These are phyloP conservation scores for Hyaloscypha finlandica DNA, from an alignment of 495 filamentous ascomycete species.

Conservation along the genomic window DNA sequence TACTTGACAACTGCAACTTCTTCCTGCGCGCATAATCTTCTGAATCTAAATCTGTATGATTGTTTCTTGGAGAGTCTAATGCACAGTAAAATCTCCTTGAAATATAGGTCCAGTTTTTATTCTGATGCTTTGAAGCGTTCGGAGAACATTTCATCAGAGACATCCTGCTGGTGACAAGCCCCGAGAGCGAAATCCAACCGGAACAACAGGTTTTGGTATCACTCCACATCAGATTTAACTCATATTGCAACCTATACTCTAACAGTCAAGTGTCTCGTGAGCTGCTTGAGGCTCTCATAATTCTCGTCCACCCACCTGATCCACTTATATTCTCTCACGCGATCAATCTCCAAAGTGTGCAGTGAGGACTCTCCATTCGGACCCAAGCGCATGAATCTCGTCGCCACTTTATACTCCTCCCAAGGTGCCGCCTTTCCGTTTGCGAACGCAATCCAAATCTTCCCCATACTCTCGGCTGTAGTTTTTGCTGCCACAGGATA, in stretches of 20 bases:
- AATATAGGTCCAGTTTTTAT: too few relatives aligned
- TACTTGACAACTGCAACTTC: too few relatives aligned
- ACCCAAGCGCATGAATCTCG: slow-evolving; percentile 12
- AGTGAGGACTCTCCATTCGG: background rate
- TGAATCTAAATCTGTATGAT: too few relatives aligned
- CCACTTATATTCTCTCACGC: slow-evolving; percentile 15
- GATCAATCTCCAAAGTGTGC: slow-evolving; percentile 3
- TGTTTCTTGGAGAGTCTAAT: too few relatives aligned
- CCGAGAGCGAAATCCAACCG: too few relatives aligned
- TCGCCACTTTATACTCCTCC: slow-evolving; percentile 8
- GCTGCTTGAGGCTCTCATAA: slow-evolving; percentile 2
- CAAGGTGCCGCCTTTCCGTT: slow-evolving; percentile 6
- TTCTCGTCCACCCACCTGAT: slow-evolving; percentile 1
- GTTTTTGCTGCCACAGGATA: background rate
- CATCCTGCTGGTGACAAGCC: too few relatives aligned
- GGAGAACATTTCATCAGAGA: too few relatives aligned
- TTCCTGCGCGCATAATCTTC: too few relatives aligned
- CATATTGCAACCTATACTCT: background rate
- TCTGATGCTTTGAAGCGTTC: too few relatives aligned
- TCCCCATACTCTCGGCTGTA: slow-evolving; percentile 7
- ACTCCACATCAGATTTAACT: too few relatives aligned
- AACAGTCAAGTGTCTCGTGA: slow-evolving; percentile 3
- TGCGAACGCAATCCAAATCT: slow-evolving; percentile 16
- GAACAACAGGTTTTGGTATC: too few relatives aligned
- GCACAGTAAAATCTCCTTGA: too few relatives aligned